Percentiles rank a stretch among this genome's conserved stretches.
Evolutionary conservation across 139 green algal genomes (phyloP).

Genomic region (Volvox africanus): DNA sequence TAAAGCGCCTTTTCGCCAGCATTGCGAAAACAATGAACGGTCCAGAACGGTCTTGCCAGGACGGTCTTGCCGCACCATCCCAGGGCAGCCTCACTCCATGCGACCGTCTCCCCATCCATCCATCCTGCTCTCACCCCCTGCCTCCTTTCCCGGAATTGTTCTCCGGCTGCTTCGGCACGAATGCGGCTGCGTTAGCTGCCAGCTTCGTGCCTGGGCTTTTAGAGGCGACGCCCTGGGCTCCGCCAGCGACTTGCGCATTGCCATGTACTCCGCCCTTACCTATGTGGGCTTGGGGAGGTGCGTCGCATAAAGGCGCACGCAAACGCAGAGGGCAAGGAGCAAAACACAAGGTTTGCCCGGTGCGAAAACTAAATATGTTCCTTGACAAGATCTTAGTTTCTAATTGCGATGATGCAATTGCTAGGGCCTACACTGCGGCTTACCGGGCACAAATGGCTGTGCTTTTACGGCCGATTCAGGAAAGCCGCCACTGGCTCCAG

Average conservation of each 20-base stretch:
- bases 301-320: too few species aligned
- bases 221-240: not conserved
- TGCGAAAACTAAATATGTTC: too few species aligned
- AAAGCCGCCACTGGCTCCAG: not conserved
- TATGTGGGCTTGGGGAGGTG: not conserved
- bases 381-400: too few species aligned
- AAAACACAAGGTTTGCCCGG: too few species aligned
- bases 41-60: too few species aligned
- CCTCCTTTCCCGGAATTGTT: not conserved
- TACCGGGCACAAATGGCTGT: slow-evolving; percentile 37
- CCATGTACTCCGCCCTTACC: not conserved
- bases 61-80: too few species aligned
- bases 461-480: slow-evolving; percentile 33
- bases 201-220: not conserved
- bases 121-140: not conserved
- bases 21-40: too few species aligned
- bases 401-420: too few species aligned
- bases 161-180: slow-evolving; percentile 23
- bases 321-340: too few species aligned
- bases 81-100: too few species aligned
- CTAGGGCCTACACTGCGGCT: not conserved
- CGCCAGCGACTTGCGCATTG: not conserved
- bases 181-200: not conserved
- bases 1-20: too few species aligned
- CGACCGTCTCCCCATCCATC: too few species aligned